Percentiles rank a stretch among this genome's conserved stretches.
Evolutionary conservation across 2,329 filamentous ascomycete species (phyloP).

Genomic region (Xylariaceae sp.): DNA sequence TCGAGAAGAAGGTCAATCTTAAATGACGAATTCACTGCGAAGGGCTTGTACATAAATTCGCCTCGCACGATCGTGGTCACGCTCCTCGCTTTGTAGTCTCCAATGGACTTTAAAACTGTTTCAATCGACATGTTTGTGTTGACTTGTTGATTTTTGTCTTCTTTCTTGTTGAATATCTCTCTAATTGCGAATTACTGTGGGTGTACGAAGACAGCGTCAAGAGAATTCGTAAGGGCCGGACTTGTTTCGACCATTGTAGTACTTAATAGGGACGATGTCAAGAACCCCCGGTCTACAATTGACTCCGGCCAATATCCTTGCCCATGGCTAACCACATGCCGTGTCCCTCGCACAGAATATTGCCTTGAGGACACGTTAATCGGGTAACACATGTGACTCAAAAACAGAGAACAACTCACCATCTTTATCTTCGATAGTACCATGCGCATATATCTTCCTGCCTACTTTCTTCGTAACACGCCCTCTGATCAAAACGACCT

Average conservation of each 20-base stretch:
- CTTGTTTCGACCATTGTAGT: background rate
- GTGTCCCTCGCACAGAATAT: slow-evolving; percentile 21
- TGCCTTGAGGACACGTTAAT: slow-evolving; percentile 15
- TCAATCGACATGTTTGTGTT: too few species aligned
- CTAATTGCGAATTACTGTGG: too few species aligned
- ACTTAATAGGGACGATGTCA: background rate
- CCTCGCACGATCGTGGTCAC: too few species aligned
- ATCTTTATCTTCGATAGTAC: slow-evolving; percentile 29
- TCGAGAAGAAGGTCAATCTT: too few species aligned
- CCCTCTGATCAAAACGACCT: slow-evolving; percentile 25
- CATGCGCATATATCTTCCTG: slow-evolving; percentile 24
- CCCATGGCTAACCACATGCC: slow-evolving; percentile 20
- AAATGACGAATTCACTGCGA: too few species aligned
- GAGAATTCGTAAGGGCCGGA: too few species aligned
- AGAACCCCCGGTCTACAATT: slow-evolving; percentile 7
- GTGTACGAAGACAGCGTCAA: too few species aligned
- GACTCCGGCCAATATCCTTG: slow-evolving; percentile 17
- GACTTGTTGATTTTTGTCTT: too few species aligned
- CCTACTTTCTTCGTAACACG: slow-evolving; percentile 27
- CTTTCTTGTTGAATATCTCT: too few species aligned
- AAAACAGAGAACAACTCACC: slow-evolving; percentile 15
- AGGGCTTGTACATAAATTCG: too few species aligned
- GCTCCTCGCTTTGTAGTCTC: too few species aligned
- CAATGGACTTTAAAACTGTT: too few species aligned
- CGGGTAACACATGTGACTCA: background rate